A percentile compares a stretch with the other conserved stretches of the same genome.
Evolutionary conservation across 108 stramenopile genomes (phyloP).

Genomic region (Phaeodactylum tricornutum): DNA sequence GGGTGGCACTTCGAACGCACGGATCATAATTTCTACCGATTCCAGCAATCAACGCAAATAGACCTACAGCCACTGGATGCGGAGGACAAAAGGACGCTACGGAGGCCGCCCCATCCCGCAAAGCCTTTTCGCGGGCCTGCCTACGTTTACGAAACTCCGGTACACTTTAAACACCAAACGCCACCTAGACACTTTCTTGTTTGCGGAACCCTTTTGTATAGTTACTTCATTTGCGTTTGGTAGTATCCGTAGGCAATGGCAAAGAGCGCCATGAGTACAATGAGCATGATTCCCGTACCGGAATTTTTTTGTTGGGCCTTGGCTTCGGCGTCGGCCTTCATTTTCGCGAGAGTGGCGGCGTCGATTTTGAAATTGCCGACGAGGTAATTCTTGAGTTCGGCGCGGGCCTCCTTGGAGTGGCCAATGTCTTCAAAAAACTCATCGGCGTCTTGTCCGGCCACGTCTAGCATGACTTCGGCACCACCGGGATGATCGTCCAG

Average conservation of each 20-base stretch:
- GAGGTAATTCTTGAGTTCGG: conserved; percentile 71
- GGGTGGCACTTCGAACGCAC: too few relatives aligned
- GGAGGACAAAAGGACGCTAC: too few relatives aligned
- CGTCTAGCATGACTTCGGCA: conserved; percentile 88
- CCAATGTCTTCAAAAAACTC: conserved; percentile 98
- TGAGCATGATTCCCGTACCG: conserved; percentile 10
- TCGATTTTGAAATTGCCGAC: conserved; percentile 70
- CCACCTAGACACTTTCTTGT: too few relatives aligned
- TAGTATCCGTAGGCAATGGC: conserved; percentile 32
- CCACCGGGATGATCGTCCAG: conserved; percentile 97
- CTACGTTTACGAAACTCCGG: too few relatives aligned
- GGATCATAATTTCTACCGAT: too few relatives aligned
- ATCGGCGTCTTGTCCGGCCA: conserved; percentile 86
- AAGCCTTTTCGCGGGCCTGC: too few relatives aligned
- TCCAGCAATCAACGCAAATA: too few relatives aligned
- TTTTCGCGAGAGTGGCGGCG: conserved; percentile 50
- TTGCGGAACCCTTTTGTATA: too few relatives aligned
- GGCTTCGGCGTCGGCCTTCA: conserved; percentile 53
- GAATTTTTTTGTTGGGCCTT: conserved; percentile 5
- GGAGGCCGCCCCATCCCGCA: too few relatives aligned
- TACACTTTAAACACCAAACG: too few relatives aligned
- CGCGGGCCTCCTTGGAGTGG: conserved; percentile 88
- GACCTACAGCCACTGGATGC: too few relatives aligned
- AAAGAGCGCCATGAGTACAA: conserved; percentile 22
- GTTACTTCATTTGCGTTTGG: conserved; percentile 5